Evolutionary conservation across 768 basidiomycete species (phyloP).

Genomic region (Termitomyces sp.): DNA sequence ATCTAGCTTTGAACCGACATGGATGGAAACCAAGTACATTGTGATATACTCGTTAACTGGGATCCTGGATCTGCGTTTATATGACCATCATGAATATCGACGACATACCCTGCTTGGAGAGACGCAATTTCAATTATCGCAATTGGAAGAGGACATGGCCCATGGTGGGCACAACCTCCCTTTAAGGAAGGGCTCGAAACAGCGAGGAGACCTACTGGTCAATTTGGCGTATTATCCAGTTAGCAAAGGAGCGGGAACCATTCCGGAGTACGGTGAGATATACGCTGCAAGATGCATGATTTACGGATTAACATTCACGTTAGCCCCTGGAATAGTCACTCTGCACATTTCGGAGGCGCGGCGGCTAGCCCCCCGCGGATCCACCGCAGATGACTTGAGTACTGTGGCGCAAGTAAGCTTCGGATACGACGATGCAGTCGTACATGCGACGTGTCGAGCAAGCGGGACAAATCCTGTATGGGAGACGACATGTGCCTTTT

Average conservation of each 20-base stretch:
- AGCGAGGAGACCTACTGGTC: constrained; percentile 13
- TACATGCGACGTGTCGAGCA: constrained; percentile 7
- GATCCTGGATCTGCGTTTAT: constrained; percentile 10
- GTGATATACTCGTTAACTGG: constrained; percentile 13
- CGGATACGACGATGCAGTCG: constrained; percentile 8
- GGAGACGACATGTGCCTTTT: constrained; percentile 8
- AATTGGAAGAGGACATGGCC: constrained; percentile 7
- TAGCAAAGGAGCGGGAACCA: background rate
- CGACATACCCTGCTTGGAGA: constrained; percentile 12
- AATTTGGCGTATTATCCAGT: constrained; percentile 11
- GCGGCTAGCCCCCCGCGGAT: background rate
- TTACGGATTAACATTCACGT: background rate
- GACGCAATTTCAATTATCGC: constrained; percentile 6
- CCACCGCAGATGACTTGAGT: background rate
- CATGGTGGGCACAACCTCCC: constrained; percentile 10
- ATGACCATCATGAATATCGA: constrained; percentile 16
- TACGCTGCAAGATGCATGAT: background rate
- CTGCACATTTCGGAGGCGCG: constrained; percentile 11
- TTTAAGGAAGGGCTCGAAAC: constrained; percentile 9
- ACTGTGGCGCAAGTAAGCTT: constrained; percentile 11
- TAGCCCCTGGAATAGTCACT: constrained; percentile 13
- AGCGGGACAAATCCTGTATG: constrained; percentile 9
- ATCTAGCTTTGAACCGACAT: constrained; percentile 19
- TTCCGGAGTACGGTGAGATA: background rate
- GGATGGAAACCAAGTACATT: constrained; percentile 21